These are phyloP conservation scores for rapeseed (Brassica napus) DNA, from an alignment of 345 rosid genomes.

Conservation along the genomic window DNA sequence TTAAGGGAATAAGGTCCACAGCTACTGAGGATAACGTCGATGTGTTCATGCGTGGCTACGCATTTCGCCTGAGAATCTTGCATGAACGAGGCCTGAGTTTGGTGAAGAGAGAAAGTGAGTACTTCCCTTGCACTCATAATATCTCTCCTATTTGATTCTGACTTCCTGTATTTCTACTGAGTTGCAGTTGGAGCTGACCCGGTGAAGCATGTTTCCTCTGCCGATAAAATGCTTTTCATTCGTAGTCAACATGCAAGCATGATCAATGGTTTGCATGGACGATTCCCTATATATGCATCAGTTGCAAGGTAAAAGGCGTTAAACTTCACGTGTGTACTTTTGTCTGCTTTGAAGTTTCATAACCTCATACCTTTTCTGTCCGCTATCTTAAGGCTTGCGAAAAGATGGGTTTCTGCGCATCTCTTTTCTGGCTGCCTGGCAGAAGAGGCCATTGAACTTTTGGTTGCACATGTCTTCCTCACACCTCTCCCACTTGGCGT, in stretches of 20 bases:
- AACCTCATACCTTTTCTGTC: constrained; percentile 1
- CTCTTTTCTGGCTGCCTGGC: constrained; percentile 84
- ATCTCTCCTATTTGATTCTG: constrained; percentile 26
- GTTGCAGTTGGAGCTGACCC: constrained; percentile 56
- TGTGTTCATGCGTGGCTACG: constrained; percentile 74
- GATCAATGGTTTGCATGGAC: constrained; percentile 81
- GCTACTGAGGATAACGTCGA: constrained; percentile 79
- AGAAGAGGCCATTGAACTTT: constrained; percentile 83
- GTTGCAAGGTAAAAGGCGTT: constrained; percentile 62
- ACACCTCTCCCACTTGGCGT: constrained; percentile 72
- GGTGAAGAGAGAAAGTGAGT: constrained; percentile 75
- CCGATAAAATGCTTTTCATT: constrained; percentile 70
- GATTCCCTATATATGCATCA: constrained; percentile 63
- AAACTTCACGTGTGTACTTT: constrained; percentile 12
- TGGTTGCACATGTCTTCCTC: constrained; percentile 80
- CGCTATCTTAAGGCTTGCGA: constrained; percentile 69
- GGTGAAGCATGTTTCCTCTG: constrained; percentile 55
- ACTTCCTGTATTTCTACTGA: constrained; percentile 19
- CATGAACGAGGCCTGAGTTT: constrained; percentile 87
- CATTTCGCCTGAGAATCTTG: constrained; percentile 79
- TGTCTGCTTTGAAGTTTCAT: constrained; percentile 18
- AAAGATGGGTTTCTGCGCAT: constrained; percentile 92
- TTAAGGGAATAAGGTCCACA: constrained; percentile 64
- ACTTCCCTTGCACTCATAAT: constrained; percentile 25
- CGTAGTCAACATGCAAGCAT: constrained; percentile 89